Base-by-base conservation (phyloP, 2,329 filamentous ascomycete genomes). In the Ophidiomyces ophidiicola region DNA sequence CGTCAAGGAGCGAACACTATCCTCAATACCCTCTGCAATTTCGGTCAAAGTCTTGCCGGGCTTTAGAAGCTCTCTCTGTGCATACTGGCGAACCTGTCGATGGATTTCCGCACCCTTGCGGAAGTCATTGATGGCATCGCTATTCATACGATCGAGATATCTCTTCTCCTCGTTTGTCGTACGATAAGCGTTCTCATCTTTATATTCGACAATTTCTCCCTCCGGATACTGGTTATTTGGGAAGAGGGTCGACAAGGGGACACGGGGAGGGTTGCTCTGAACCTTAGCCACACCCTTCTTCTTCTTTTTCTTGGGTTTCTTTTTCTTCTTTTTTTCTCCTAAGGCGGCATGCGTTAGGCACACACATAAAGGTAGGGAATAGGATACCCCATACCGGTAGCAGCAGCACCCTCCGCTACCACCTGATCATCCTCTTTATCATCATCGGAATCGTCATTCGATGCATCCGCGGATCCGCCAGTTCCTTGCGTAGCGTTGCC, bases 101-200 rank as follows among this genome's bases (percentile, higher is more conserved):
- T 93, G 85, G n/a, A 84, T 75, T 62, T 92, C 84, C n/a, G 84
- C 82, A 32, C 76, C 84, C 52, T 87, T 74, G 45, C 85, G 78
- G 59, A 87, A 92, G 53, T 92, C 84, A 44, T 72, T 69, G 37
- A 92, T 62, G 64, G 84, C 87, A 47, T 87, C 80, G 50, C 74
- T 77, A 59, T 85, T 80, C 66, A 85, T 75, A 53, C 81, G 81
- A 59, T 87, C 82, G 39, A 87, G 69, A 53, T 88, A 76, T 38
- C 83, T 74, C 66, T 87, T 86, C 68, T 92, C 85, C 60, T 88
- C 84, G 58, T 70, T 77, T 8, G 84, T 92, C 3, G 81, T 90
- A 42, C 85, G 76, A 59, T 78, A 83, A 28, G 71, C 61, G 58
- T 90, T 90, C 50, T 88, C 82, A 54, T 84, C 70, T 45, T 68